These are phyloP conservation scores for Babesia ovis DNA, from an alignment of 169 alveolate genomes.

Conservation along the genomic window DNA sequence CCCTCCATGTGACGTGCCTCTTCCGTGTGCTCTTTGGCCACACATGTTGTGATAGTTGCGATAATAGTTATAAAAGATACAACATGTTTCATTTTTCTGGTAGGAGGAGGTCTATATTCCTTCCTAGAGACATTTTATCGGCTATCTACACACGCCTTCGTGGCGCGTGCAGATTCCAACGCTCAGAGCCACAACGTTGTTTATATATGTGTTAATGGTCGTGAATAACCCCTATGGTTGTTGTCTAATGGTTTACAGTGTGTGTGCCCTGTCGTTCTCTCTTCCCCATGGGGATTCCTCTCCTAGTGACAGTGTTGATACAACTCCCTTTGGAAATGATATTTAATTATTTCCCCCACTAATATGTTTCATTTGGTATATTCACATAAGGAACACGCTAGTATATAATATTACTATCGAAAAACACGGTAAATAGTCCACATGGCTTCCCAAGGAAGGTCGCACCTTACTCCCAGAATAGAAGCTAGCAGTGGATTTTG, in stretches of 20 bases:
- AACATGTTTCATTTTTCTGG: neutral
- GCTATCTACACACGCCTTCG: slow-evolving; percentile 27
- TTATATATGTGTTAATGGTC: neutral
- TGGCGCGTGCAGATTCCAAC: slow-evolving; percentile 13
- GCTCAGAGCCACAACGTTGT: neutral
- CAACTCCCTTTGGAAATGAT: neutral
- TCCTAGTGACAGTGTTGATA: neutral
- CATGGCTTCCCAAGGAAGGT: no score
- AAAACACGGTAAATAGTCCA: no score
- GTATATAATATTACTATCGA: no score
- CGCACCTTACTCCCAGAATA: no score
- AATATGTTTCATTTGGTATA: no score
- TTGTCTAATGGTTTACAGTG: neutral
- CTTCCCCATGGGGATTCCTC: slow-evolving; percentile 6
- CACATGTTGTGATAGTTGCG: slow-evolving; percentile 15
- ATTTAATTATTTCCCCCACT: no score
- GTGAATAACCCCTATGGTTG: neutral
- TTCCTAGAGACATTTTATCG: slow-evolving; percentile 1
- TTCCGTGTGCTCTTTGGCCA: neutral
- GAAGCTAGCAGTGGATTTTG: no score
- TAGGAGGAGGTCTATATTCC: neutral
- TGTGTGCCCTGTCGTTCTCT: neutral
- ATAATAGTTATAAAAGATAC: neutral
- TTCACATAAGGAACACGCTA: no score
- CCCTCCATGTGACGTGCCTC: neutral